Evolutionary conservation across 768 basidiomycete genomes (phyloP), one percentile per base, ranked within the genome.

Genomic region (Boletus subcaerulescens): DNA sequence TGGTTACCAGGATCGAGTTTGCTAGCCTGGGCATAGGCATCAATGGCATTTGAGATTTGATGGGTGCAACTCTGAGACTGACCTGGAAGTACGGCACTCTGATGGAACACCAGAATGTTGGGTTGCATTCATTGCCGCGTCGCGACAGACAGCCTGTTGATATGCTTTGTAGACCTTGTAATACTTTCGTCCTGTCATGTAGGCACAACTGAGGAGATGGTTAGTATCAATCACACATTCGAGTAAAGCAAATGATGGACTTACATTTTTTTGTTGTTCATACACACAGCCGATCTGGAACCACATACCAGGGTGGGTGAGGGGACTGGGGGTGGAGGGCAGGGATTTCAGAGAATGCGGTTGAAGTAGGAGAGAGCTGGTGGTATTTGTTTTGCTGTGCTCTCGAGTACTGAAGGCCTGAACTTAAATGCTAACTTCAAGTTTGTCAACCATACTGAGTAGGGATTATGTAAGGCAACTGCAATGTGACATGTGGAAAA

Each of bases 131-230:
- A 65, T 99, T 20, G 20, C 20, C 20, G 20, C 20, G 3, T 20
- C 97, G 50, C 96, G 91, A 73, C 98, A 98, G 17, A 99, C 94
- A n/a, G 97, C 96, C 72, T 99, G 97, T 65, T 99, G 97, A 69
- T 98, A 98, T 0, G 95, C 95, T 71, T 99, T 96, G 74, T 99
- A 98, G n/a, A 96, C 97, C 71, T 98, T 98, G 80, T 97, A 98
- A 77, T 98, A 97, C 70, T 98, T 96, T 72, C 92, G 92, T 15
- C 92, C 93, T 17, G 94, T 92, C 94, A 98, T 98, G 73, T 94
- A 98, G 2, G 96, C 96, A 58, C 97, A 91, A 51, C 96, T 96
- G 58, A 98, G 87, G 41, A 98, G 84, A 74, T 98, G 20, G 49
- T 53, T 4, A 29, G 62, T 67, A 44, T 51, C 17, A 63, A 55